phyloP scores from a whole-genome alignment of 2,329 filamentous ascomycete species.

The Colletotrichum horii region DNA sequence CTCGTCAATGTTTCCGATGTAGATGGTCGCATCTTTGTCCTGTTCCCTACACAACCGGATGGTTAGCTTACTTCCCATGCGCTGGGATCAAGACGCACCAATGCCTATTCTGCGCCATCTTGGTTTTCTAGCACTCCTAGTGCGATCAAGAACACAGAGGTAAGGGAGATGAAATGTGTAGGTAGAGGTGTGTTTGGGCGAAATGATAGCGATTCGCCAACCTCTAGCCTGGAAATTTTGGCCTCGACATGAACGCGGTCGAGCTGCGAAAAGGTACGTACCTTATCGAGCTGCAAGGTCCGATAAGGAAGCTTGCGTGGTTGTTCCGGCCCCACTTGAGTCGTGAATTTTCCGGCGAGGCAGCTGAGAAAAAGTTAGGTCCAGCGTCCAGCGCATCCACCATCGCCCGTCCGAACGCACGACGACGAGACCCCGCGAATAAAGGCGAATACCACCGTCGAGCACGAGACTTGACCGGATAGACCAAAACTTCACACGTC shows the following conservation, averaged over 20 bases:
- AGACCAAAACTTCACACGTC: not conserved
- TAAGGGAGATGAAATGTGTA: not conserved
- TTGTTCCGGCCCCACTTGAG: constrained; percentile 15
- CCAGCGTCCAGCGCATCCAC: constrained; percentile 7
- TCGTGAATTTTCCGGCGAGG: constrained; percentile 8
- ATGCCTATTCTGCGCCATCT: constrained; percentile 74
- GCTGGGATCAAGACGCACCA: constrained; percentile 58
- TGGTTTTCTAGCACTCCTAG: constrained; percentile 23
- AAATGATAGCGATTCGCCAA: not conserved
- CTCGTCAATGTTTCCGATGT: constrained; percentile 98
- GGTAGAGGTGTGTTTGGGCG: not conserved
- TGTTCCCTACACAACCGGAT: constrained; percentile 72
- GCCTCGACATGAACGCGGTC: constrained; percentile 8
- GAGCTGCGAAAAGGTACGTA: constrained; percentile 12
- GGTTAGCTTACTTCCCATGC: constrained; percentile 25
- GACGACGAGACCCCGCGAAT: constrained; percentile 15
- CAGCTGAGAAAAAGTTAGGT: constrained; percentile 18
- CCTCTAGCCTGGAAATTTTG: constrained; percentile 15
- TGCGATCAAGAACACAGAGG: not conserved
- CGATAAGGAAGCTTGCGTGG: constrained; percentile 9
- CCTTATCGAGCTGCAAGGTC: not conserved
- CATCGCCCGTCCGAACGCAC: constrained; percentile 8
- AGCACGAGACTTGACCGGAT: not conserved
- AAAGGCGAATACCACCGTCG: not conserved
- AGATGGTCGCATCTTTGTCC: constrained; percentile 97